Conservation (phyloP, 331 rosid genomes). For the Spiraea crenata region DNA sequence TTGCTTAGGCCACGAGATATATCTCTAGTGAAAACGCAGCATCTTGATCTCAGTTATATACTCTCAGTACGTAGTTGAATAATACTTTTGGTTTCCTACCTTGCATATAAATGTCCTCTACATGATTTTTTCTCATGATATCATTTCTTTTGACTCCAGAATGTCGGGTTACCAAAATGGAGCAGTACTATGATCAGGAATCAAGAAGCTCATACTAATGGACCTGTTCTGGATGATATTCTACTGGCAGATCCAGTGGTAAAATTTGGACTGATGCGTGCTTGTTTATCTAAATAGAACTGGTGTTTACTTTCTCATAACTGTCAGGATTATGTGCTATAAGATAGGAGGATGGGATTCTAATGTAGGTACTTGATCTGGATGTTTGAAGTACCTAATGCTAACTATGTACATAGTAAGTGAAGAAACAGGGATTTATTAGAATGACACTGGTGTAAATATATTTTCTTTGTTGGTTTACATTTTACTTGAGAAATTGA, state of each 20-base stretch:
- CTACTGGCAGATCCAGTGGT: conserved; percentile 90
- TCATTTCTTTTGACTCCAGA: conserved; percentile 48
- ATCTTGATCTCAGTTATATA: conserved; percentile 70
- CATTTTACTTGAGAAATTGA: not conserved
- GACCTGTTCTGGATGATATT: conserved; percentile 87
- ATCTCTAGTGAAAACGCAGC: conserved; percentile 92
- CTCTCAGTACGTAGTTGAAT: conserved; percentile 63
- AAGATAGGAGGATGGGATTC: conserved; percentile 11
- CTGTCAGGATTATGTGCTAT: not conserved
- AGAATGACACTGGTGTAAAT: not conserved
- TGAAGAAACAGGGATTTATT: not conserved
- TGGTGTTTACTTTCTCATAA: not conserved
- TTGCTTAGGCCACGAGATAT: conserved; percentile 78
- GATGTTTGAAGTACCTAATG: not conserved
- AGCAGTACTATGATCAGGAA: conserved; percentile 84
- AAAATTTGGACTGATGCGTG: conserved; percentile 20
- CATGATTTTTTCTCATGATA: conserved; percentile 8
- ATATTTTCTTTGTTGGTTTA: not conserved
- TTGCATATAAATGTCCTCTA: not conserved
- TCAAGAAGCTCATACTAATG: conserved; percentile 88
- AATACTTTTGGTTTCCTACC: not conserved
- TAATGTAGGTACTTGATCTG: not conserved
- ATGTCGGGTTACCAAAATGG: conserved; percentile 76
- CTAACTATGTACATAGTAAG: not conserved
- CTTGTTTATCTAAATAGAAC: not conserved